These are phyloP conservation scores for Nakazawaea ambrosiae DNA, from an alignment of 805 yeast species.

Conservation along the genomic window DNA sequence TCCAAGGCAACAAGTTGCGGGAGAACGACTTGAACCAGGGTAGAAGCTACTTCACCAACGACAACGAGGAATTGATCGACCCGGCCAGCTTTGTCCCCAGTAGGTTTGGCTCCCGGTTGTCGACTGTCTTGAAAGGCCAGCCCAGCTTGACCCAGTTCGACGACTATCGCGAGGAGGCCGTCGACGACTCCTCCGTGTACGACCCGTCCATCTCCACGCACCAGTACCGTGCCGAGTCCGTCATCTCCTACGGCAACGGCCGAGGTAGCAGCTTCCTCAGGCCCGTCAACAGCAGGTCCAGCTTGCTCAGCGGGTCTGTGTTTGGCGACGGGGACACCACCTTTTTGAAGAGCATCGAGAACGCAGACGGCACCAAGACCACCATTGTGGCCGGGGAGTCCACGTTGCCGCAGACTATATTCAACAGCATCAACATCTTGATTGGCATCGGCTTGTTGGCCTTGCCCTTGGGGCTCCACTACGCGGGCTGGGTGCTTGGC, in stretches of 20 bases:
- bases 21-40: slow-evolving; percentile 50
- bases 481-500: slow-evolving; percentile 66
- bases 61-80: slow-evolving; percentile 58
- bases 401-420: slow-evolving; percentile 63
- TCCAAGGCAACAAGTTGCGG: slow-evolving; percentile 30
- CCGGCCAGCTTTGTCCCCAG: slow-evolving; percentile 65
- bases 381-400: slow-evolving; percentile 79
- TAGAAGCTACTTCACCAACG: slow-evolving; percentile 57
- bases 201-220: slow-evolving; percentile 19
- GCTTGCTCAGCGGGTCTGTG: slow-evolving; percentile 5
- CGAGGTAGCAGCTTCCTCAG: slow-evolving; percentile 22
- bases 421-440: slow-evolving; percentile 59
- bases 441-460: slow-evolving; percentile 67
- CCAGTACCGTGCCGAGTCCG: slow-evolving; percentile 18
- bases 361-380: slow-evolving; percentile 53
- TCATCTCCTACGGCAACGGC: slow-evolving; percentile 15
- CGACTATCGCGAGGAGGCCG: slow-evolving; percentile 23
- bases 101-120: slow-evolving; percentile 53
- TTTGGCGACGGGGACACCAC: slow-evolving; percentile 27
- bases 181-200: slow-evolving; percentile 35
- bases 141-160: slow-evolving; percentile 7
- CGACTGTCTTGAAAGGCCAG: slow-evolving; percentile 37
- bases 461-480: slow-evolving; percentile 55
- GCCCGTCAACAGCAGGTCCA: slow-evolving; percentile 7
- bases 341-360: slow-evolving; percentile 59